Conservation (phyloP, 1,284 basidiomycete species). For the Trichosporon inkin region DNA sequence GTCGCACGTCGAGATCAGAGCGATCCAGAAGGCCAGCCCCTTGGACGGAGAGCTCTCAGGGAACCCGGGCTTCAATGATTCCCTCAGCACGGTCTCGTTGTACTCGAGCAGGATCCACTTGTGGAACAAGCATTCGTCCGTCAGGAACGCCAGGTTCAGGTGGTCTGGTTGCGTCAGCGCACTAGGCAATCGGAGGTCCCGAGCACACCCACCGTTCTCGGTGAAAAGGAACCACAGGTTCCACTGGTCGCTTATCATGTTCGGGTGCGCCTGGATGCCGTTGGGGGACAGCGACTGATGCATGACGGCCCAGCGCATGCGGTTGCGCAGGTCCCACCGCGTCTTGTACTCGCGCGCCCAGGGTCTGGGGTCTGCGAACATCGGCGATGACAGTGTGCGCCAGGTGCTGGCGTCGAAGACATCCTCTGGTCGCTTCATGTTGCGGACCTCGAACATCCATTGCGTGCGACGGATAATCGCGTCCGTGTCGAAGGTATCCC, state of each 20-base stretch:
- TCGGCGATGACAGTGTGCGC: background rate
- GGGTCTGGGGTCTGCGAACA: conserved; percentile 35
- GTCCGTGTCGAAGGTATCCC: conserved; percentile 46
- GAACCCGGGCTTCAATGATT: conserved; percentile 49
- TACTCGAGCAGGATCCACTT: conserved; percentile 46
- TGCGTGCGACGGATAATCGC: conserved; percentile 42
- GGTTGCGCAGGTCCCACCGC: conserved; percentile 38
- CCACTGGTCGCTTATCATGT: conserved; percentile 47
- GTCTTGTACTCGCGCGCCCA: conserved; percentile 46
- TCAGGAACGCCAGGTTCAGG: conserved; percentile 47
- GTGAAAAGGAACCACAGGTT: conserved; percentile 51
- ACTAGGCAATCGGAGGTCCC: background rate
- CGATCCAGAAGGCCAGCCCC: conserved; percentile 39
- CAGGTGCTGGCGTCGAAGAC: conserved; percentile 1
- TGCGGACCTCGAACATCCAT: conserved; percentile 32
- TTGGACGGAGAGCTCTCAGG: conserved; percentile 45
- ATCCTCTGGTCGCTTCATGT: background rate
- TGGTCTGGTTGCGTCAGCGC: conserved; percentile 36
- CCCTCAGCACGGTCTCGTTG: conserved; percentile 43
- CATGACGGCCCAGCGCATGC: conserved; percentile 40
- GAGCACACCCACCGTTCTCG: conserved; percentile 50
- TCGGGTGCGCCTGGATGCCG: conserved; percentile 26
- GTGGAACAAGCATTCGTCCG: conserved; percentile 41
- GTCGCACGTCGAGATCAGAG: conserved; percentile 36
- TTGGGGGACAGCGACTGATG: conserved; percentile 31